Evolutionary conservation across 148 eudicot species (phyloP).

Genomic region (Vaccinium vitisidaea): DNA sequence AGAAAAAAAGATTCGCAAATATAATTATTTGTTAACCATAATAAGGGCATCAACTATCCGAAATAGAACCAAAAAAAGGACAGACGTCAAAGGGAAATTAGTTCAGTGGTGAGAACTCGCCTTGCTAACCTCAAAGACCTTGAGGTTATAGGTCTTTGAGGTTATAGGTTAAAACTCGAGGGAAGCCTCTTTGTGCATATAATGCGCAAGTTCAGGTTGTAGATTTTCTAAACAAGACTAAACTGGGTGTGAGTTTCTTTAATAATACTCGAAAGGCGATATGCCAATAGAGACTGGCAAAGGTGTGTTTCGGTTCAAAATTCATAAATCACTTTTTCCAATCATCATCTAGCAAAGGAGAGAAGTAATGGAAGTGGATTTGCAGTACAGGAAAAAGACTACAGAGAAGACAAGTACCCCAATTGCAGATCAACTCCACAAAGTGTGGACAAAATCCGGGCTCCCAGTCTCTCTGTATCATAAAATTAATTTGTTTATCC

Average conservation of each 20-base stretch:
- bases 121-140: background rate
- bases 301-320: background rate
- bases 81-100: background rate
- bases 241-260: background rate
- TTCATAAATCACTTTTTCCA: background rate
- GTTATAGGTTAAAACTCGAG: background rate
- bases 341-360: background rate
- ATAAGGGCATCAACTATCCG: background rate
- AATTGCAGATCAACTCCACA: conserved; percentile 45
- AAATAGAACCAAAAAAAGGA: background rate
- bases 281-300: background rate
- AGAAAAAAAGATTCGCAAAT: background rate
- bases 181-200: background rate
- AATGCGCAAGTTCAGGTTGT: background rate
- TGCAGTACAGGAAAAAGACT: background rate
- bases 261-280: background rate
- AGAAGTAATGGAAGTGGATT: background rate
- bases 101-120: background rate
- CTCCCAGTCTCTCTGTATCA: conserved; percentile 16
- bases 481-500: background rate
- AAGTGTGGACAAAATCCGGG: conserved; percentile 33
- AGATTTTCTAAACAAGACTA: background rate
- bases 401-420: conserved; percentile 36
- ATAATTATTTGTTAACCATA: background rate
- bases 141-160: background rate